Evolutionary conservation across 2,329 filamentous ascomycete species (phyloP).

Genomic region (Aspergillus flavus): DNA sequence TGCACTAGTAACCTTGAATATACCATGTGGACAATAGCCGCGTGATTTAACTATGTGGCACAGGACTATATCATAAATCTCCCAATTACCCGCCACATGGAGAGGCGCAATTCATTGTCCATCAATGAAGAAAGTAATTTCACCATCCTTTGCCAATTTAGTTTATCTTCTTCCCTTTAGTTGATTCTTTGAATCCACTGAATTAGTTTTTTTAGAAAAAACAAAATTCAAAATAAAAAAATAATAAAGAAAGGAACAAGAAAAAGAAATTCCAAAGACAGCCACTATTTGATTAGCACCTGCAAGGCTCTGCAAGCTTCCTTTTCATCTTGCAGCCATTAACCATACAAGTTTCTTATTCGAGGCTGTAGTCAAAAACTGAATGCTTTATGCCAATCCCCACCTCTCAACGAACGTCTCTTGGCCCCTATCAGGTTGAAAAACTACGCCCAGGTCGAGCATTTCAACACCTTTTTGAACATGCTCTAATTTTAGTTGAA

Average conservation of each 20-base stretch:
- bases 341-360: neutral
- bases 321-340: neutral
- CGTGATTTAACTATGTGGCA: neutral
- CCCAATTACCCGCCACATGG: neutral
- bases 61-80: constrained; percentile 2
- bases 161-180: too few species aligned
- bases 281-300: neutral
- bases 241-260: too few species aligned
- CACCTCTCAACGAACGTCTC: constrained; percentile 39
- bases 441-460: constrained; percentile 37
- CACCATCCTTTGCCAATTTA: too few species aligned
- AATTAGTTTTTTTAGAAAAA: neutral
- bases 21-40: constrained; percentile 3
- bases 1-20: neutral
- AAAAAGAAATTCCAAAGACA: neutral
- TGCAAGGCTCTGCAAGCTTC: neutral
- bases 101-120: neutral
- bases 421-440: constrained; percentile 33
- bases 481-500: constrained; percentile 34
- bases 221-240: too few species aligned
- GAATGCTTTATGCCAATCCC: constrained; percentile 10
- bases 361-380: neutral
- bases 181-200: too few species aligned
- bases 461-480: constrained; percentile 38
- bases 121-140: neutral